Evolutionary conservation across 805 yeast species (phyloP).

Genomic region (Wickerhamomyces sydowiorum): DNA sequence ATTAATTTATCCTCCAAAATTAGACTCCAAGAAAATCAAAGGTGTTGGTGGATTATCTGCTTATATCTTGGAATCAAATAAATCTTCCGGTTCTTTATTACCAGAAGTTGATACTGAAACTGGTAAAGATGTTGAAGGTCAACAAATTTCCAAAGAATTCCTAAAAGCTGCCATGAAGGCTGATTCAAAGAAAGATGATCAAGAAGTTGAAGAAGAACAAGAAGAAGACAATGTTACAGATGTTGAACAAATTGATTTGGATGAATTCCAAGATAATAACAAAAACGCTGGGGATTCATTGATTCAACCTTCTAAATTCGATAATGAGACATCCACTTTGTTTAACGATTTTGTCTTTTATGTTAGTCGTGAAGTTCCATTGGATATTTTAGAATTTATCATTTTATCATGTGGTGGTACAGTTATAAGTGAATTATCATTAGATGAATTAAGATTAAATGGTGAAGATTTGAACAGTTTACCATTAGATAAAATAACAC

Average conservation of each 20-base stretch:
- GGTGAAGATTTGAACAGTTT: slow-evolving; percentile 34
- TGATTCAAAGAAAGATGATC: slow-evolving; percentile 29
- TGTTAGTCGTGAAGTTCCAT: slow-evolving; percentile 92
- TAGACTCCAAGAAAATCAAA: slow-evolving; percentile 60
- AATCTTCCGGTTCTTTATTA: slow-evolving; percentile 21
- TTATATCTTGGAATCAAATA: slow-evolving; percentile 60
- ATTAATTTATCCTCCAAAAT: slow-evolving; percentile 86
- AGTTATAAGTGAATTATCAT: slow-evolving; percentile 77
- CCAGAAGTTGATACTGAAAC: slow-evolving; percentile 13
- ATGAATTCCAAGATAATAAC: slow-evolving; percentile 60
- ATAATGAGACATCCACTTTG: slow-evolving; percentile 56
- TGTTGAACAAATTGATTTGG: slow-evolving; percentile 49
- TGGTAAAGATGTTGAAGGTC: slow-evolving; percentile 26
- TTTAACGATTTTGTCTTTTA: slow-evolving; percentile 75
- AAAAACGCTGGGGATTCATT: slow-evolving; percentile 64
- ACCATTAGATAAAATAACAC: slow-evolving; percentile 71
- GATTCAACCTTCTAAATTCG: slow-evolving; percentile 60
- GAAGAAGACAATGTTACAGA: slow-evolving; percentile 27
- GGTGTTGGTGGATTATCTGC: slow-evolving; percentile 88
- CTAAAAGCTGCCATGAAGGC: slow-evolving; percentile 47
- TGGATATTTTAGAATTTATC: slow-evolving; percentile 85
- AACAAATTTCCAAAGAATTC: slow-evolving; percentile 34
- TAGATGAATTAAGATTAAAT: slow-evolving; percentile 58
- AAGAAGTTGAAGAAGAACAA: slow-evolving; percentile 29
- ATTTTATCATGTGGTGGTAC: slow-evolving; percentile 83